Evolutionary conservation across 139 green algal species (phyloP), one percentile per base, ranked within the genome.

Genomic region (Micromonas pusilla): DNA sequence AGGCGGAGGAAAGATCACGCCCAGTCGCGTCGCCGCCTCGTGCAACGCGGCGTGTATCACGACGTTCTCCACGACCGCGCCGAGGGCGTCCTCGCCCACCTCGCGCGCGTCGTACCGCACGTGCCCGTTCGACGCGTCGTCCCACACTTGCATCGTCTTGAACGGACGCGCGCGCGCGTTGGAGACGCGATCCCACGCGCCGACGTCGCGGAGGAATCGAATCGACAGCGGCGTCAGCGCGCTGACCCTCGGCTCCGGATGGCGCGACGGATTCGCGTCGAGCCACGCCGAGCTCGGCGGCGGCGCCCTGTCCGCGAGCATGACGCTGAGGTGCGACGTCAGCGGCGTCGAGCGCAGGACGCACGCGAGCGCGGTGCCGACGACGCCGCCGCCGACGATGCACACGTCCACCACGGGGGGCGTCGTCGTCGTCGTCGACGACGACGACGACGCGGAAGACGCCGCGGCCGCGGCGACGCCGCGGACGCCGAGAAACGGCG

Each of bases 101-200:
- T 77, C 71, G 23, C 30, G n/a, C 34, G 72, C 72, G 32, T 70
- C 72, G 72, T 70, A 78, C 1, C 52, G 26, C 52, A 78, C 72
- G 57, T 78, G 53, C 39, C 72, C 72, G 5, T 26, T 31, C 26
- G 39, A 63, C 25, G 38, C 38, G 1, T 6, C 68, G 72, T 78
- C 72, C 72, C 72, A 78, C 3, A 39, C 72, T 28, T 78, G 72
- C 54, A 78, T 62, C 34, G 23, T 23, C 1, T 62, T n/a, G 62
- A 75, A 75, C 37, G 37, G 34, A 9, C 38, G 25, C 68, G 20
- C 68, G 23, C 37, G n/a, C 19, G 36, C 26, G 19, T 60, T 26
- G 34, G 26, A 16, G 25, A 75, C 30, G 34, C 38, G 37, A 38
- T 38, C 30, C 68, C 68, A 75, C 68, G 30, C 68, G 37, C 68